Percentiles rank a stretch among this genome's conserved stretches.
Evolutionary conservation across 768 basidiomycete species (phyloP).

Genomic region (Collybia mongolica): DNA sequence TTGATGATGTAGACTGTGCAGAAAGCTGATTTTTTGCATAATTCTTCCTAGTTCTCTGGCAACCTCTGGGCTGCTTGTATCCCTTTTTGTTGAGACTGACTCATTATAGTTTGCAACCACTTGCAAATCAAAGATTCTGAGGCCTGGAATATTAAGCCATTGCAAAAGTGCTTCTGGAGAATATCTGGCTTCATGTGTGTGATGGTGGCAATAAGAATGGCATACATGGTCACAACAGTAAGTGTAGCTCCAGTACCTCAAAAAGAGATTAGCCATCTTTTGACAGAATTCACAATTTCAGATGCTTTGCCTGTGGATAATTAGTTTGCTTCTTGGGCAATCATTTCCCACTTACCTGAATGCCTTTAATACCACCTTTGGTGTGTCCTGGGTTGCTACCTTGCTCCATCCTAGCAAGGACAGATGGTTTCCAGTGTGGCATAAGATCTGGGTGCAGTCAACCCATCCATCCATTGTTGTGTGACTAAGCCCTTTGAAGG

Average conservation of each 20-base stretch:
- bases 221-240: slow-evolving; percentile 21
- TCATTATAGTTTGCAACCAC: slow-evolving; percentile 14
- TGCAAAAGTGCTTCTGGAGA: slow-evolving; percentile 16
- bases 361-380: slow-evolving; percentile 16
- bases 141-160: slow-evolving; percentile 25
- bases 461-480: slow-evolving; percentile 23
- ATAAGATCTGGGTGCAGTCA: slow-evolving; percentile 12
- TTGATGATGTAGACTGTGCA: slow-evolving; percentile 24
- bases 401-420: slow-evolving; percentile 7
- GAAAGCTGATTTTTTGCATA: slow-evolving; percentile 21
- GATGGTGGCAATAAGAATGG: slow-evolving; percentile 27
- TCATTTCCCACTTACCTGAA: slow-evolving; percentile 13
- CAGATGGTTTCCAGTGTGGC: slow-evolving; percentile 17
- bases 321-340: background rate
- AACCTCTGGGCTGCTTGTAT: slow-evolving; percentile 33
- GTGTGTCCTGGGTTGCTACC: slow-evolving; percentile 8
- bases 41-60: slow-evolving; percentile 27
- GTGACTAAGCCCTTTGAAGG: slow-evolving; percentile 14
- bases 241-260: slow-evolving; percentile 19
- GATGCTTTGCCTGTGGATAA: slow-evolving; percentile 10
- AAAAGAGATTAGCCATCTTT: slow-evolving; percentile 12
- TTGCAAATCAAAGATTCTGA: slow-evolving; percentile 21
- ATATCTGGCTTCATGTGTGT: slow-evolving; percentile 20
- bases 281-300: slow-evolving; percentile 14
- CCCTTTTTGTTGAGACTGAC: slow-evolving; percentile 20